Percentiles rank a stretch among this genome's conserved stretches.
phyloP scores from a whole-genome alignment of 2,329 filamentous ascomycete genomes.

The Talaromyces verruculosus region DNA sequence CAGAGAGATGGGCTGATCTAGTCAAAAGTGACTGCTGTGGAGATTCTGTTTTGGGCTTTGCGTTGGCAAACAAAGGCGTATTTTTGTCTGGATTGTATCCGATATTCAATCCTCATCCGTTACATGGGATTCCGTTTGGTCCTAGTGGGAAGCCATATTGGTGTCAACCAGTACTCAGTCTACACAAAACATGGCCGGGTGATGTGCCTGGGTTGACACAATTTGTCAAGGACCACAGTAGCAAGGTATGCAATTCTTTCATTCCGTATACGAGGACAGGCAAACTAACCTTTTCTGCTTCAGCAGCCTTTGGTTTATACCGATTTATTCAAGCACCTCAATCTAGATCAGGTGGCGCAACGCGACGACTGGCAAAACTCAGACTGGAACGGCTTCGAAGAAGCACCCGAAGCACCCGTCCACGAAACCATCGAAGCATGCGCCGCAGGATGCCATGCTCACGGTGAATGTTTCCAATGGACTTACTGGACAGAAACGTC shows the following conservation, averaged over 20 bases:
- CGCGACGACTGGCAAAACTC: conserved; percentile 38
- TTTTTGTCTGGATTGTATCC: conserved; percentile 51
- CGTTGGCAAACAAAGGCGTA: conserved; percentile 48
- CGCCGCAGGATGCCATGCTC: conserved; percentile 27
- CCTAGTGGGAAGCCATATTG: conserved; percentile 41
- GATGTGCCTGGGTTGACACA: conserved; percentile 54
- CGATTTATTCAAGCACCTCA: conserved; percentile 35
- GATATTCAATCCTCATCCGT: conserved; percentile 51
- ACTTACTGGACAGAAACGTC: conserved; percentile 25
- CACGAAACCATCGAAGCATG: conserved; percentile 35
- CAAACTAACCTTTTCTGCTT: not conserved
- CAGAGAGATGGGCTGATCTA: conserved; percentile 43
- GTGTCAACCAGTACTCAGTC: conserved; percentile 53
- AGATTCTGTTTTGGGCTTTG: conserved; percentile 54
- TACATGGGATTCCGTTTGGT: conserved; percentile 52
- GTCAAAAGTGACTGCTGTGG: conserved; percentile 54
- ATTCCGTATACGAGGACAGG: not conserved
- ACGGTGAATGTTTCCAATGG: conserved; percentile 29
- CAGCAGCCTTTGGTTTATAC: conserved; percentile 29
- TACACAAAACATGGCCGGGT: conserved; percentile 50
- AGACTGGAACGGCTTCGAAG: conserved; percentile 34
- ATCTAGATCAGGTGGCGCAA: conserved; percentile 25
- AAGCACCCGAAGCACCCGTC: conserved; percentile 29
- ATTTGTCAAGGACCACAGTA: conserved; percentile 36
- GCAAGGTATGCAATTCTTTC: conserved; percentile 24